phyloP scores from a whole-genome alignment of 495 filamentous ascomycete genomes.

The Penicillium roqueforti region DNA sequence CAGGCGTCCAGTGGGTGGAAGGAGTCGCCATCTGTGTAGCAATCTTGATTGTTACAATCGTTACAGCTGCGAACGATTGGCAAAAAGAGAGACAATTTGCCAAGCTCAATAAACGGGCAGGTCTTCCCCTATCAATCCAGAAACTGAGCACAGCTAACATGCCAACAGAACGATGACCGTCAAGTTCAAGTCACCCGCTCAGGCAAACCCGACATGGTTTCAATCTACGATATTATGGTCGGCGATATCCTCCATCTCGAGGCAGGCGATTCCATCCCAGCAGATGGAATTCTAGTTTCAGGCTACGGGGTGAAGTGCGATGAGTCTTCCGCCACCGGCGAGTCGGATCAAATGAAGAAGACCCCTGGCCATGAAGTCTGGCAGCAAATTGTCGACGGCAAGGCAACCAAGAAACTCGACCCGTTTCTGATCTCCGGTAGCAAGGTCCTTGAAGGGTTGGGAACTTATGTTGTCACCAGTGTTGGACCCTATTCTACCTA shows the following conservation, averaged over 20 bases:
- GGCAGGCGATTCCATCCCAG: conserved; percentile 65
- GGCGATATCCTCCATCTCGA: conserved; percentile 72
- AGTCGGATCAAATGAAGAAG: conserved; percentile 67
- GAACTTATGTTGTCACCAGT: conserved; percentile 60
- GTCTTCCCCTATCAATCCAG: neutral
- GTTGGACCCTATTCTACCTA: conserved; percentile 60
- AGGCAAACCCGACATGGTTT: conserved; percentile 66
- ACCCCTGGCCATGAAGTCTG: conserved; percentile 55
- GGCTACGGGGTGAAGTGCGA: conserved; percentile 65
- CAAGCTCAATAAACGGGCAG: conserved; percentile 64
- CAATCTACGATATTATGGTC: conserved; percentile 65
- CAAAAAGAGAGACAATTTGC: conserved; percentile 78
- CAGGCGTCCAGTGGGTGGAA: conserved; percentile 71
- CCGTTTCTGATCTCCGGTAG: conserved; percentile 61
- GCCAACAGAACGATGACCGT: conserved; percentile 64
- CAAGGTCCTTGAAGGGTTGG: conserved; percentile 63
- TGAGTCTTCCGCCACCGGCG: conserved; percentile 65
- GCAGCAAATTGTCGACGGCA: conserved; percentile 51
- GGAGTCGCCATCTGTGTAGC: conserved; percentile 75
- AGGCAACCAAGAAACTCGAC: conserved; percentile 56
- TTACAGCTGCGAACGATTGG: conserved; percentile 73
- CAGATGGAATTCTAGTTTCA: conserved; percentile 59
- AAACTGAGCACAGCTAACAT: conserved; percentile 7
- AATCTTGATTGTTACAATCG: conserved; percentile 70
- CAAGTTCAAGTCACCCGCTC: conserved; percentile 73